phyloP scores from a whole-genome alignment of 176 grass and related monocot species.

The Aegilops tauschii region DNA sequence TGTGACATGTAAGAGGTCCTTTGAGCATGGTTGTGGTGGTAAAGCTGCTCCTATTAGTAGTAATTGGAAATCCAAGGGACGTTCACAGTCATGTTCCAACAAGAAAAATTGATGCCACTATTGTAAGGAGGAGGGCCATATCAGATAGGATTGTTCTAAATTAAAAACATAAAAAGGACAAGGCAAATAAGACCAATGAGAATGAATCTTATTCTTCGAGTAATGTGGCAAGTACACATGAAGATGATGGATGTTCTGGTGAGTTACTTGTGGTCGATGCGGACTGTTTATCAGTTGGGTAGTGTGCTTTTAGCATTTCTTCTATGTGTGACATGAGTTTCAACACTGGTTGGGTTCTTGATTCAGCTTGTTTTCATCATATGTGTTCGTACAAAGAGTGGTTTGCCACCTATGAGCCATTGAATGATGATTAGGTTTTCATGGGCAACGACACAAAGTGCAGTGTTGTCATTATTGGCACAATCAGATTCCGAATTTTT shows the following conservation, averaged over 20 bases:
- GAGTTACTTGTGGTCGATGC: neutral
- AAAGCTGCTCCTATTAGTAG: neutral
- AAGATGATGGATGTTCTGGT: neutral
- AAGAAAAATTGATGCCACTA: neutral
- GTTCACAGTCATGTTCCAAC: neutral
- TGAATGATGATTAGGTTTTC: too few species aligned
- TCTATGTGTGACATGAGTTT: too few species aligned
- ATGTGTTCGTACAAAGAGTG: neutral
- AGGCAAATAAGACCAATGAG: neutral
- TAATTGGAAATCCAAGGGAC: neutral
- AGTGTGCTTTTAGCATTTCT: too few species aligned
- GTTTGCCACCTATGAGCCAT: neutral
- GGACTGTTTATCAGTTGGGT: neutral
- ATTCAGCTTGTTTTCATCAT: too few species aligned
- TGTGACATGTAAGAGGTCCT: neutral
- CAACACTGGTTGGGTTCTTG: too few species aligned
- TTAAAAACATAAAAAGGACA: neutral
- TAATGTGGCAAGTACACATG: neutral
- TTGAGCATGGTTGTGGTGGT: neutral
- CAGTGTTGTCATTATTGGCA: neutral
- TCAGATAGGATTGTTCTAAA: neutral
- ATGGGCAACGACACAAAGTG: neutral
- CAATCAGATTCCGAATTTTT: too few species aligned
- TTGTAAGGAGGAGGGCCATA: neutral
- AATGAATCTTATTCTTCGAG: neutral